Evolutionary conservation across 2,329 filamentous ascomycete genomes (phyloP).

Genomic region (Chaetomium sp.): DNA sequence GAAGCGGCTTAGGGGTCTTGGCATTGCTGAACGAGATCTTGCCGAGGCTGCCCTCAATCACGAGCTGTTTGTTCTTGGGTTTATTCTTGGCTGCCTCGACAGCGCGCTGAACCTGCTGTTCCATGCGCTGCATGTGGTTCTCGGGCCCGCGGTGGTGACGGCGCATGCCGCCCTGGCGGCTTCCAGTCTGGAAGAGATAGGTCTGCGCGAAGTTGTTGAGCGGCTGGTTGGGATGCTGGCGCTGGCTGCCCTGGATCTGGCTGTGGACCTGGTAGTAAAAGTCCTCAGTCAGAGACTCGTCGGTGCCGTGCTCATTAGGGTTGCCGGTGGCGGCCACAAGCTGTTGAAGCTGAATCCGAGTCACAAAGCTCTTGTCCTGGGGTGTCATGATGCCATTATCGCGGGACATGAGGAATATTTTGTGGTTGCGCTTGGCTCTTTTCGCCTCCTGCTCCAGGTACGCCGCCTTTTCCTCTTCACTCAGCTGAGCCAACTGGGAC

Average conservation of each 20-base stretch:
- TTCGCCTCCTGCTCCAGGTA: slow-evolving; percentile 91
- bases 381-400: slow-evolving; percentile 98
- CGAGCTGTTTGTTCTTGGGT: slow-evolving; percentile 95
- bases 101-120: slow-evolving; percentile 95
- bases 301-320: slow-evolving; percentile 74
- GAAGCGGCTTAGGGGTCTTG: slow-evolving; percentile 90
- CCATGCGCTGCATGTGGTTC: slow-evolving; percentile 98
- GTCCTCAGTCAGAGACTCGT: slow-evolving; percentile 83
- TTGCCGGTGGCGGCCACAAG: slow-evolving; percentile 90
- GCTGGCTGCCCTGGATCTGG: slow-evolving; percentile 86
- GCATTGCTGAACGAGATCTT: slow-evolving; percentile 99
- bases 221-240: slow-evolving; percentile 89
- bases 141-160: slow-evolving; percentile 82
- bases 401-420: slow-evolving; percentile 89
- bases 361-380: slow-evolving; percentile 99
- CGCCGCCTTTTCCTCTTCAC: slow-evolving; percentile 79
- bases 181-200: slow-evolving; percentile 93
- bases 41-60: slow-evolving; percentile 92
- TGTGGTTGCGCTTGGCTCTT: slow-evolving; percentile 95
- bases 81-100: slow-evolving; percentile 97
- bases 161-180: slow-evolving; percentile 72
- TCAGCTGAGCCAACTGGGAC: slow-evolving; percentile 73
- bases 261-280: slow-evolving; percentile 99
- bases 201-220: slow-evolving; percentile 97
- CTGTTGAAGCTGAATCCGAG: slow-evolving; percentile 94